A percentile compares a stretch with the other conserved stretches of the same genome.
Conservation (phyloP, 73 alveolate genomes). For the Blepharisma japonicum region DNA sequence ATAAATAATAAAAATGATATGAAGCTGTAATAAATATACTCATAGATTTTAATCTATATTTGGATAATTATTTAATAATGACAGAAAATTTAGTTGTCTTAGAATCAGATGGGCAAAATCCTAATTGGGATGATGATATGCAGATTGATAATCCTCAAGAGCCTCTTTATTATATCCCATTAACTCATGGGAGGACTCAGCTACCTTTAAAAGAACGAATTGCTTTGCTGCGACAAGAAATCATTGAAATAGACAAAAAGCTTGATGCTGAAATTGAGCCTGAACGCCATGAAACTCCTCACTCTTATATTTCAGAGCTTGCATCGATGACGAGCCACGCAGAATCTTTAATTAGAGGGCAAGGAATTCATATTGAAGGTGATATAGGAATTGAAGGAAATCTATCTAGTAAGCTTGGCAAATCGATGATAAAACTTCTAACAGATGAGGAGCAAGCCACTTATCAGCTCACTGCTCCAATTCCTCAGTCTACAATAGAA, state of each 20-base stretch:
- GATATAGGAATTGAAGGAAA: conserved; percentile 15
- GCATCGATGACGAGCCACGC: not conserved
- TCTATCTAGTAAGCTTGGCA: conserved; percentile 1
- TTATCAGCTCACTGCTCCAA: not conserved
- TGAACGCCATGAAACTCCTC: not conserved
- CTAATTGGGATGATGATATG: not conserved
- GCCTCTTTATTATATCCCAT: conserved; percentile 25
- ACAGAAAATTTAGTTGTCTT: too few species aligned
- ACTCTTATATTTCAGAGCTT: conserved; percentile 2
- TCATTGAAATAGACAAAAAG: not conserved
- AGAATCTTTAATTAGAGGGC: conserved; percentile 15
- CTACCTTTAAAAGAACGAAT: conserved; percentile 5
- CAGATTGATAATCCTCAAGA: conserved; percentile 24
- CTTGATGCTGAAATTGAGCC: conserved; percentile 18
- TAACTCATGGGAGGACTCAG: conserved; percentile 13
- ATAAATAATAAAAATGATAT: too few species aligned
- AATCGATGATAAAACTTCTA: not conserved
- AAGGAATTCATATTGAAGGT: conserved; percentile 25
- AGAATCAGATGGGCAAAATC: too few species aligned
- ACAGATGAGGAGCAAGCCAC: conserved; percentile 13
- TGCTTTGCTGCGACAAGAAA: conserved; percentile 18
- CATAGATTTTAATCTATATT: too few species aligned
- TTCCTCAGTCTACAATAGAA: not conserved
- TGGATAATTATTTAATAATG: too few species aligned
- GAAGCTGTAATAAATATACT: too few species aligned